Evolutionary conservation across 371 early-diverging fungal genomes (phyloP).

Genomic region (Mortierella sp.): DNA sequence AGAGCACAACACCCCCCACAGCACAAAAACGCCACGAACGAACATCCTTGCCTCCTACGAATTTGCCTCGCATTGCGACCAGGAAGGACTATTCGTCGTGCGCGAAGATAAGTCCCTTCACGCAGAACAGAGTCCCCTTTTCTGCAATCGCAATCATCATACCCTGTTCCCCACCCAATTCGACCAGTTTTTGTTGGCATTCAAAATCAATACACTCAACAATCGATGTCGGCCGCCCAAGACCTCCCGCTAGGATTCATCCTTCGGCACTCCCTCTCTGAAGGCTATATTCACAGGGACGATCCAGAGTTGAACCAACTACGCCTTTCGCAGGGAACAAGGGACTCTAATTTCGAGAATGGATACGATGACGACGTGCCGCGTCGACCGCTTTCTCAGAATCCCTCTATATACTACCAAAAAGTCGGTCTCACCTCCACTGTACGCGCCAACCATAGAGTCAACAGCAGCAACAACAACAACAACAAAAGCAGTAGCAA

Average conservation of each 20-base stretch:
- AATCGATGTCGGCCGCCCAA: conserved; percentile 6
- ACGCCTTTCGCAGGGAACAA: background rate
- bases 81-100: too few relatives aligned
- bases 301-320: conserved; percentile 14
- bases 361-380: background rate
- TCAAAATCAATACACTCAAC: too few relatives aligned
- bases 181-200: too few relatives aligned
- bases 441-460: background rate
- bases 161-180: too few relatives aligned
- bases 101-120: too few relatives aligned
- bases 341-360: too few relatives aligned
- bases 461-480: background rate
- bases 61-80: too few relatives aligned
- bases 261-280: conserved; percentile 21
- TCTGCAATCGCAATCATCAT: too few relatives aligned
- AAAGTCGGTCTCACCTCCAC: conserved; percentile 30
- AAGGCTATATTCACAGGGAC: conserved; percentile 10
- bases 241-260: conserved; percentile 21
- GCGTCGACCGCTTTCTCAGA: conserved; percentile 17
- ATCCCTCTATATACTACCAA: conserved; percentile 21
- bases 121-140: too few relatives aligned
- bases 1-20: background rate
- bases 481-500: too few relatives aligned
- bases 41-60: background rate
- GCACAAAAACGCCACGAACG: background rate